These are phyloP conservation scores for Amanita polypyramis DNA, from an alignment of 768 basidiomycete genomes.

Conservation along the genomic window DNA sequence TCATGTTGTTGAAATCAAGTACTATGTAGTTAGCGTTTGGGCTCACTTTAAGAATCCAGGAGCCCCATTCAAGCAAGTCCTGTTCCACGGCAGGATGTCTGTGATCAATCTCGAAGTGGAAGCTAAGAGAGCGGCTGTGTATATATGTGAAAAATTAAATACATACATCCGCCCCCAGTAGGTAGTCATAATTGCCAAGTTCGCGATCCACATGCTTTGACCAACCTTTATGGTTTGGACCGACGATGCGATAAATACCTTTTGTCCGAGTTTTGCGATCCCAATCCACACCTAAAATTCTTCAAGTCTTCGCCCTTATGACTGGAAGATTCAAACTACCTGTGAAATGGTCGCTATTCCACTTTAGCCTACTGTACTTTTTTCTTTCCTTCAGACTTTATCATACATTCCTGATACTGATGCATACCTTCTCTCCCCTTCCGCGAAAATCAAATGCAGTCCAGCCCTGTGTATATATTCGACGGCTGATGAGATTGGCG, in stretches of 20 bases:
- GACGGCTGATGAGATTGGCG: background rate
- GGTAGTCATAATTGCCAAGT: slow-evolving; percentile 81
- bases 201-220: slow-evolving; percentile 72
- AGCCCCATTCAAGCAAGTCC: slow-evolving; percentile 69
- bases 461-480: slow-evolving; percentile 47
- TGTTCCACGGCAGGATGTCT: slow-evolving; percentile 70
- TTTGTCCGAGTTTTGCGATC: slow-evolving; percentile 56
- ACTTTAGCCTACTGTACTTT: slow-evolving; percentile 62
- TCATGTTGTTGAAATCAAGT: background rate
- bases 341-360: slow-evolving; percentile 74
- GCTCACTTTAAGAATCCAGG: slow-evolving; percentile 54
- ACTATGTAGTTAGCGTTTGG: background rate
- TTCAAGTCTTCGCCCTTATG: background rate
- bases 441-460: slow-evolving; percentile 82
- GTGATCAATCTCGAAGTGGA: slow-evolving; percentile 56
- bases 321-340: slow-evolving; percentile 29
- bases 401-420: background rate
- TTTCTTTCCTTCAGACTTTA: background rate
- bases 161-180: slow-evolving; percentile 65
- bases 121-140: background rate
- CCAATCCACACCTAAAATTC: slow-evolving; percentile 63
- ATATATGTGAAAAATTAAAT: background rate
- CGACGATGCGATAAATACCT: slow-evolving; percentile 65
- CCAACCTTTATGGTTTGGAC: slow-evolving; percentile 66
- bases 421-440: slow-evolving; percentile 52